Evolutionary conservation across 2,329 filamentous ascomycete species (phyloP), one percentile per base, ranked within the genome.

Genomic region (Fonsecaea monophora): DNA sequence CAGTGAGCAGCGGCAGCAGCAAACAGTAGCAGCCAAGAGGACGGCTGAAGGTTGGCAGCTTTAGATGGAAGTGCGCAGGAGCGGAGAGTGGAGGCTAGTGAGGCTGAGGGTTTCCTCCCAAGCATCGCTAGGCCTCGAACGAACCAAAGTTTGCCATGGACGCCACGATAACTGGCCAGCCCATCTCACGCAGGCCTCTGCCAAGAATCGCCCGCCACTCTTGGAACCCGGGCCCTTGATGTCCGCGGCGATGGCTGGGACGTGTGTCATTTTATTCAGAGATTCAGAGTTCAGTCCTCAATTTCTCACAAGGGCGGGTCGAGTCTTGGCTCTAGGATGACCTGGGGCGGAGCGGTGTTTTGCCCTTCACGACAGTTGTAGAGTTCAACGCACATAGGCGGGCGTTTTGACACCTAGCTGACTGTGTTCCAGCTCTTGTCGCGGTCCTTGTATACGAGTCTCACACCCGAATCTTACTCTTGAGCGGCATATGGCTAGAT

Each of bases 21-120:
- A 25, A 40, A 13, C 38, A 40, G 38, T 13, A 34, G 40, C 18
- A 15, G 57, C 62, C 48, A 60, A 65, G 40, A 37, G 5, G 35
- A 13, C 50, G 59, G 54, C 61, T 64, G 54, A 50, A 53, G 55
- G 38, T 42, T 53, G 63, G 38, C 37, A 56, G 56, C 7, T 25
- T 53, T 37, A n/a, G 18, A 53, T 42, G 13, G 34, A 15, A 61
- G 48, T 21, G 48, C 25, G 56, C 54, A 58, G 53, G 63, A 48
- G 58, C 63, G 63, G 57, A 61, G 63, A 35, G 63, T 65, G 62
- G 62, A 60, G 56, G 40, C 40, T 6, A 42, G 40, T 42, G 40
- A 42, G 40, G 32, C 38, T 57, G 25, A 50, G 56, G 35, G n/a
- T 25, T 61, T 57, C 34, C 53, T 57, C 32, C 63, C 61, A 64